phyloP scores from a whole-genome alignment of 371 early-diverging fungal genomes.

The Blakeslea trispora region DNA sequence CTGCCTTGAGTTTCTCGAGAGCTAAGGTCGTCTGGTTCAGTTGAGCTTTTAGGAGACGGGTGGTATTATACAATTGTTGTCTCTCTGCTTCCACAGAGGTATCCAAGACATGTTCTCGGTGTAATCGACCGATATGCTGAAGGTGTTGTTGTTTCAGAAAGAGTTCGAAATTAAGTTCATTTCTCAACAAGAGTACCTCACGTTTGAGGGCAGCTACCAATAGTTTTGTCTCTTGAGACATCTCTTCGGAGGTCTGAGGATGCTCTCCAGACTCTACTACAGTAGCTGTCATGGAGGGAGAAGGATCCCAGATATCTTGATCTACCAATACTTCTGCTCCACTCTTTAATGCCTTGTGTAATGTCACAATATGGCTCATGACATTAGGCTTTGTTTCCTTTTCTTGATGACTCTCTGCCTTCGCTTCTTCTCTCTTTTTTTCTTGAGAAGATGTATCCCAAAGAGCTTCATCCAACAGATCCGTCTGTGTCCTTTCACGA shows the following conservation, averaged over 20 bases:
- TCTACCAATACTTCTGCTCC: conserved; percentile 54
- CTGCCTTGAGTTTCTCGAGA: conserved; percentile 55
- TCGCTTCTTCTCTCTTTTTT: conserved; percentile 3
- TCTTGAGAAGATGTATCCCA: conserved; percentile 32
- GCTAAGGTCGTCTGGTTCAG: conserved; percentile 54
- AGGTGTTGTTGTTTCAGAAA: conserved; percentile 70
- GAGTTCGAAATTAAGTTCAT: conserved; percentile 68
- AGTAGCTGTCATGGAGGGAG: conserved; percentile 14
- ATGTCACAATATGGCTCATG: conserved; percentile 43
- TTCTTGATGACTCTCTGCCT: background rate
- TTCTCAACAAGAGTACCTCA: conserved; percentile 59
- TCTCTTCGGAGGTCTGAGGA: background rate
- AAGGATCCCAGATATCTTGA: conserved; percentile 54
- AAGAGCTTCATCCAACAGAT: conserved; percentile 36
- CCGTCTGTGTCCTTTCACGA: conserved; percentile 17
- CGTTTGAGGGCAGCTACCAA: conserved; percentile 54
- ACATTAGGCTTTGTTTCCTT: conserved; percentile 32
- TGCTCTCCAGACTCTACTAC: conserved; percentile 7
- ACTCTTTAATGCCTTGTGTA: conserved; percentile 54
- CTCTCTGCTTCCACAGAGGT: conserved; percentile 66
- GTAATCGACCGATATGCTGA: conserved; percentile 66
- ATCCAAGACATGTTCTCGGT: conserved; percentile 66
- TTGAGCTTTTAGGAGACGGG: conserved; percentile 56
- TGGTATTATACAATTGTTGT: conserved; percentile 64
- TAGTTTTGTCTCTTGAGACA: conserved; percentile 35